Conservation (phyloP, 2,329 filamentous ascomycete species). For the Penicillium corylophilum region DNA sequence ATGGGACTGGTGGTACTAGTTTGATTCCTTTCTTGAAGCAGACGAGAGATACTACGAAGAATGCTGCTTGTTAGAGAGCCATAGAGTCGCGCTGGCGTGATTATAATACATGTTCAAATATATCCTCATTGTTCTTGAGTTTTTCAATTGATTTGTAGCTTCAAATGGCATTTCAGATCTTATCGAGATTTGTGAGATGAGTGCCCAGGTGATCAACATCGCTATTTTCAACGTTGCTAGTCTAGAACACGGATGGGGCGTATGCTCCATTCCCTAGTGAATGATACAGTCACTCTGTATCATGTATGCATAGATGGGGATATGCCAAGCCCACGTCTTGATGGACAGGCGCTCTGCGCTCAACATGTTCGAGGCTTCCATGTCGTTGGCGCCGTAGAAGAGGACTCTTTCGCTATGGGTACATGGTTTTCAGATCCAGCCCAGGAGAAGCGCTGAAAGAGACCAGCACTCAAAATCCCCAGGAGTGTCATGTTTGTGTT, state of each 20-base stretch:
- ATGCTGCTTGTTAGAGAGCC: conserved; percentile 32
- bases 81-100: background rate
- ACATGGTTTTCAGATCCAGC: background rate
- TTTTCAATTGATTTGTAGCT: background rate
- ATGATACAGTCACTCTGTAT: background rate
- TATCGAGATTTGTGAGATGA: background rate
- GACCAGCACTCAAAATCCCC: background rate
- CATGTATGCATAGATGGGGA: background rate
- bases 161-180: background rate
- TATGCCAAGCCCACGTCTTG: background rate
- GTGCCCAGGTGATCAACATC: background rate
- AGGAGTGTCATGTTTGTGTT: background rate
- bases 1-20: conserved; percentile 54
- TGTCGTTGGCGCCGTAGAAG: background rate
- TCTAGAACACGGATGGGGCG: background rate
- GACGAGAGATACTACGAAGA: conserved; percentile 52
- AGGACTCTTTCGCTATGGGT: background rate
- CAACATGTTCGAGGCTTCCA: background rate
- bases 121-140: background rate
- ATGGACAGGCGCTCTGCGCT: background rate
- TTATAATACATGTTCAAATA: background rate
- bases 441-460: background rate
- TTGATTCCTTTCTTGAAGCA: conserved; percentile 55
- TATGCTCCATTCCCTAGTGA: background rate
- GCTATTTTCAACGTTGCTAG: background rate